These are phyloP conservation scores for Hypoxylon crocopeplum DNA, from an alignment of 495 filamentous ascomycete species.

Conservation along the genomic window DNA sequence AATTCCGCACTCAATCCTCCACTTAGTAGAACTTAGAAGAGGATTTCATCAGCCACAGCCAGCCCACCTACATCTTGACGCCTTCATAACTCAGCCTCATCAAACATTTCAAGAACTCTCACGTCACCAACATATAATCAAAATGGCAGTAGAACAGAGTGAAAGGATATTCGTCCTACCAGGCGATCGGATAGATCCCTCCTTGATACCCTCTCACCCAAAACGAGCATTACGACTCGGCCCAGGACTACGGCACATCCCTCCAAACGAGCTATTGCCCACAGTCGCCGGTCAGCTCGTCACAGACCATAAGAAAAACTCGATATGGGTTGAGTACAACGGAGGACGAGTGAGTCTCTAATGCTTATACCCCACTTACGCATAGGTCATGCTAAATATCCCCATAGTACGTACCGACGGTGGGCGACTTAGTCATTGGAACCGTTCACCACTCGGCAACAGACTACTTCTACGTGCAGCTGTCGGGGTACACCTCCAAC, in stretches of 20 bases:
- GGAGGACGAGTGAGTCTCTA: slow-evolving; percentile 62
- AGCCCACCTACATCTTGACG: slow-evolving; percentile 6
- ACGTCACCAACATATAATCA: slow-evolving; percentile 14
- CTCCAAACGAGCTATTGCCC: slow-evolving; percentile 71
- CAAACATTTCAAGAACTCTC: slow-evolving; percentile 14
- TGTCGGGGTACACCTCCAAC: slow-evolving; percentile 69
- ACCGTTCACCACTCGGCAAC: slow-evolving; percentile 74
- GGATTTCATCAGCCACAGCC: background rate
- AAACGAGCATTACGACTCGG: slow-evolving; percentile 80
- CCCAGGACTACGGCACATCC: slow-evolving; percentile 79
- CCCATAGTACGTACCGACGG: slow-evolving; percentile 77
- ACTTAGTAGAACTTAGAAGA: too few relatives aligned
- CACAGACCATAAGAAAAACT: slow-evolving; percentile 78
- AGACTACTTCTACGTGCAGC: slow-evolving; percentile 73
- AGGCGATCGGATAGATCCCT: slow-evolving; percentile 73
- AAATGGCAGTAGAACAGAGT: slow-evolving; percentile 50
- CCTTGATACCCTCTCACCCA: slow-evolving; percentile 67
- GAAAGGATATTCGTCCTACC: slow-evolving; percentile 71
- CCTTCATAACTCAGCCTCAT: slow-evolving; percentile 8
- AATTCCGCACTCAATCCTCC: too few relatives aligned
- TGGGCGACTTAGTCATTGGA: slow-evolving; percentile 83
- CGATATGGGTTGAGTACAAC: slow-evolving; percentile 76
- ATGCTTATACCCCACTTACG: background rate
- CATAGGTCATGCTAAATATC: background rate
- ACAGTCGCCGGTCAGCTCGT: slow-evolving; percentile 81